Evolutionary conservation across 2,329 filamentous ascomycete species (phyloP), one percentile per base, ranked within the genome.

Genomic region (Karstenula rhodostoma): DNA sequence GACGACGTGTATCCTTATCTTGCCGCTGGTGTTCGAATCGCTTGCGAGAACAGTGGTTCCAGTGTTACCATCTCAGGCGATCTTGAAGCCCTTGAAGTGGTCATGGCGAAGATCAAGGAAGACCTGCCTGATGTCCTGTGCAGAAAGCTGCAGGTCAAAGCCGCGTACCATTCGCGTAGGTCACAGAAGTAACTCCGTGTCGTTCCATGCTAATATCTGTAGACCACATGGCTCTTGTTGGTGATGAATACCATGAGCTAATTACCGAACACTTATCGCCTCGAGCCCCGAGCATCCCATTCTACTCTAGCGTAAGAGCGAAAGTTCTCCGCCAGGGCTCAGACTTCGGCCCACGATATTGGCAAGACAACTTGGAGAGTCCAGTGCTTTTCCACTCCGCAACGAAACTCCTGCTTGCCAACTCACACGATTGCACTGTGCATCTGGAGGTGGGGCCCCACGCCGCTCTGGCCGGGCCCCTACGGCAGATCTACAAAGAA

Each of bases 51-150:
- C 65, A 74, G 73, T 9, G 73, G 79, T 1, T 56, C 63, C 0
- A 80, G 73, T 47, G 67, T 82, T 2, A 84, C 82, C 0, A 37
- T 83, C 1, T 80, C 79, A 13, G 81, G 82, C 1, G 78, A 82
- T 58, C 73, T 81, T 8, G 59, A 73, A 0, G 68, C 74, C 46
- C 57, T 75, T 1, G 70, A 74, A 7, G 8, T 13, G 4, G 48
- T 58, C 7, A 46, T 52, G 3, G 1, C 19, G 7, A 23, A 6
- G 1, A 22, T 51, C 5, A 51, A 52, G 35, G 8, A 25, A 15
- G 33, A 27, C 4, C 17, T 17, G 3, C 35, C 55, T 22, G 37
- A 19, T 17, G 27, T 44, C 3, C n/a, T 44, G 13, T 15, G 57
- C 66, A 0, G 62, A 65, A 1, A 62, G 81, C 0, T 84, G 2